Base-by-base conservation (phyloP, 139 green algal species). In the Monoraphidium neglectum region DNA sequence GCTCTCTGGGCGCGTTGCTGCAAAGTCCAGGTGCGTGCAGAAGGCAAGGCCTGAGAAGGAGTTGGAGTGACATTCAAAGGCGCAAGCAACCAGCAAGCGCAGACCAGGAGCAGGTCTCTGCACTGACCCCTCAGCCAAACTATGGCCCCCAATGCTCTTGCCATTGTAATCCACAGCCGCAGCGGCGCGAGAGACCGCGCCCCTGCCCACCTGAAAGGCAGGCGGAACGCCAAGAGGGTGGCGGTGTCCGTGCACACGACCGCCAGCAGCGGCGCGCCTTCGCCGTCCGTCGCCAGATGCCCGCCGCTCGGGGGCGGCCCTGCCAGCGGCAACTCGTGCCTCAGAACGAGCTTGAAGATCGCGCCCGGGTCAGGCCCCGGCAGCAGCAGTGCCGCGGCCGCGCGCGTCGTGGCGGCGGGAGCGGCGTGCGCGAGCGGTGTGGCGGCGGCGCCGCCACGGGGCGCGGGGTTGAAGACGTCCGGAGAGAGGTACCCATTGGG, bases 221-320 rank as follows among this genome's bases (percentile, higher is more conserved):
- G 38, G 21, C 37, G 62, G 71, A 92, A 92, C 15, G 75, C 82
- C 37, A 85, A 66, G 69, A 83, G 56, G 23, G 68, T 62, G 6
- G 67, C 23, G 0, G 26, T 53, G 3, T 8, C 54, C 0, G 28
- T 38, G 83, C 77, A 82, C 66, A 87, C 59, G 51, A 91, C 76
- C 26, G 74, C 83, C 38, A 92, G 75, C 61, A 92, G 67, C 13
- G 81, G 71, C 18, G 47, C 38, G 12, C 78, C 86, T 28, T 84
- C 70, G 2, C 56, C 74, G 35, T 86, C 82, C 15, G 76, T 87
- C 10, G 67, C 82, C 54, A 90, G 68, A 67, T 80, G 77, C 23
- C 68, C 85, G 13, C 76, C 73, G 4, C 26, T 23, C 8, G 72
- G 72, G 30, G 43, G 46, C 13, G 59, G 30, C 23, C 30, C 40